Percentiles rank a stretch among this genome's conserved stretches.
Evolutionary conservation across 805 yeast species (phyloP).

Genomic region (Tetrapisispora phaffii): DNA sequence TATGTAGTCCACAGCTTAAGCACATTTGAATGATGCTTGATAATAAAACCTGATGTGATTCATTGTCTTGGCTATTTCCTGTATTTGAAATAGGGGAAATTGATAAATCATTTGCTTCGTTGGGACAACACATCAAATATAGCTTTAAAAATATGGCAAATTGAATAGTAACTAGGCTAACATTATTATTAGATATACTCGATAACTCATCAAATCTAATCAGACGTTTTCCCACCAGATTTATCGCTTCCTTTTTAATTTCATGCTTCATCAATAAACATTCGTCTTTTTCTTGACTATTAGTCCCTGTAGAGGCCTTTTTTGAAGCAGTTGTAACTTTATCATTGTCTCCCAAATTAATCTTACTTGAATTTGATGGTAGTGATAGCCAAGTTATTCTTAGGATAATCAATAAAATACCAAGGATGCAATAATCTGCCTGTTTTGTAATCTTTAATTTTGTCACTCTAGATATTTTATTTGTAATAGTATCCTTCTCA

Average conservation of each 20-base stretch:
- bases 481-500: too few relatives aligned
- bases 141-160: slow-evolving; percentile 48
- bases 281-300: slow-evolving; percentile 17
- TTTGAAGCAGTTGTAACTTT: not conserved
- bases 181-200: slow-evolving; percentile 27
- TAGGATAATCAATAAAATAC: slow-evolving; percentile 43
- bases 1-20: slow-evolving; percentile 52
- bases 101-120: slow-evolving; percentile 26
- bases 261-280: slow-evolving; percentile 18
- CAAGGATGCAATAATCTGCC: slow-evolving; percentile 36
- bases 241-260: slow-evolving; percentile 21
- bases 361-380: slow-evolving; percentile 34
- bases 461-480: not conserved
- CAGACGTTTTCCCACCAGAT: slow-evolving; percentile 20
- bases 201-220: slow-evolving; percentile 28
- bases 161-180: slow-evolving; percentile 39
- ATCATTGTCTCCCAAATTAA: slow-evolving; percentile 16
- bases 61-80: slow-evolving; percentile 38
- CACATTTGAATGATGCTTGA: slow-evolving; percentile 59
- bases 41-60: slow-evolving; percentile 43
- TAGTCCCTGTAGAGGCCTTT: not conserved
- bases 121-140: slow-evolving; percentile 46
- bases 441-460: slow-evolving; percentile 25
- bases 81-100: not conserved
- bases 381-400: slow-evolving; percentile 48